A percentile compares a stretch with the other conserved stretches of the same genome.
phyloP scores from a whole-genome alignment of 2,329 filamentous ascomycete species.

The Nigrograna mackinnonii region DNA sequence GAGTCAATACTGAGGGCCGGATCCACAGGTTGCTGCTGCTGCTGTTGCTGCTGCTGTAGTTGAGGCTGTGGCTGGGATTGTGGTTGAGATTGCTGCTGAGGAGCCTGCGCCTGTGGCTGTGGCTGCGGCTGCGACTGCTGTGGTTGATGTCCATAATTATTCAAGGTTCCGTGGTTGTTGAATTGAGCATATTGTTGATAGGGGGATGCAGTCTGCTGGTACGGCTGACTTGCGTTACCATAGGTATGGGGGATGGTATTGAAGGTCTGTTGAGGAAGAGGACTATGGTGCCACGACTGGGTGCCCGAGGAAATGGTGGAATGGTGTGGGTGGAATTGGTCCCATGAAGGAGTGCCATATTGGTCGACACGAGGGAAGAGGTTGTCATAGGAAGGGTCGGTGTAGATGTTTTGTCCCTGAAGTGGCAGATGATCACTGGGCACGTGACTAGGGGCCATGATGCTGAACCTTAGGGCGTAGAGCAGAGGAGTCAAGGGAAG shows the following conservation, averaged over 20 bases:
- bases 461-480: too few species aligned
- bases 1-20: too few species aligned
- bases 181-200: conserved; percentile 39
- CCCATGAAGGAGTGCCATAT: conserved; percentile 33
- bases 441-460: conserved; percentile 43
- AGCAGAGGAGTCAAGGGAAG: too few species aligned
- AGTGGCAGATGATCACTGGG: conserved; percentile 34
- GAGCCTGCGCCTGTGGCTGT: too few species aligned
- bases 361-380: conserved; percentile 33
- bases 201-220: conserved; percentile 31
- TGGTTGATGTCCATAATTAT: conserved; percentile 23
- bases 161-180: conserved; percentile 20
- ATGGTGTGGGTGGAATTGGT: conserved; percentile 28
- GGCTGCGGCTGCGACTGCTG: neutral
- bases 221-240: conserved; percentile 18
- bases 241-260: conserved; percentile 28
- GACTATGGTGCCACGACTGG: conserved; percentile 30
- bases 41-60: conserved; percentile 16
- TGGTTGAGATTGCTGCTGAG: neutral
- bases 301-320: conserved; percentile 15
- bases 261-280: conserved; percentile 27
- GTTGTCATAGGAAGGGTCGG: conserved; percentile 31
- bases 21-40: conserved; percentile 19
- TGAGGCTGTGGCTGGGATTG: neutral
- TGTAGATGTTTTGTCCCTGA: conserved; percentile 37